Conservation (phyloP, 2,329 filamentous ascomycete species). For the Colletotrichum euphorbiae region DNA sequence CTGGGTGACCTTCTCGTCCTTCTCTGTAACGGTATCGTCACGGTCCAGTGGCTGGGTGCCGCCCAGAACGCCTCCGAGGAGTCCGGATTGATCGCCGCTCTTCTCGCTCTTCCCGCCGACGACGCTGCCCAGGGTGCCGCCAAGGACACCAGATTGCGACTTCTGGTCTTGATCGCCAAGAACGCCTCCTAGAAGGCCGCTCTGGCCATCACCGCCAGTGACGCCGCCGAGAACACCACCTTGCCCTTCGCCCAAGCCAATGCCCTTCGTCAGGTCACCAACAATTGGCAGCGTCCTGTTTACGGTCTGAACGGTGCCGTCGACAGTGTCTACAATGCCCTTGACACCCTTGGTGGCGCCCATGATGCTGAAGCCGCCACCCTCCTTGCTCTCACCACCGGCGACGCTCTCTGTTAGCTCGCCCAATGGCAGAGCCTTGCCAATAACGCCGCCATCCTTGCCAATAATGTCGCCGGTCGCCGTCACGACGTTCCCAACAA, state of each 20-base stretch:
- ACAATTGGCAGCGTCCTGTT: constrained; percentile 40
- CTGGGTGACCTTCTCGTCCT: constrained; percentile 37
- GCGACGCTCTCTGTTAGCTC: constrained; percentile 56
- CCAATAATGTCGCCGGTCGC: constrained; percentile 51
- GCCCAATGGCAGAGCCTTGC: constrained; percentile 52
- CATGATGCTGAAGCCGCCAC: constrained; percentile 46
- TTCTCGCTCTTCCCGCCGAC: constrained; percentile 27
- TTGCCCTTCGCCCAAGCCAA: constrained; percentile 38
- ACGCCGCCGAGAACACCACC: constrained; percentile 37
- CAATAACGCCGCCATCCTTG: constrained; percentile 55
- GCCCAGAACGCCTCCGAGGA: constrained; percentile 28
- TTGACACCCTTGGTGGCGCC: constrained; percentile 46
- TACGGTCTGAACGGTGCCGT: constrained; percentile 44
- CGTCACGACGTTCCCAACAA: constrained; percentile 56
- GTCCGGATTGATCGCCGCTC: constrained; percentile 2
- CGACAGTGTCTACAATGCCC: constrained; percentile 40
- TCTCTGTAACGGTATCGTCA: constrained; percentile 32
- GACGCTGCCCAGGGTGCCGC: constrained; percentile 27
- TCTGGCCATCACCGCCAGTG: constrained; percentile 7
- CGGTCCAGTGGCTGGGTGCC: constrained; percentile 32
- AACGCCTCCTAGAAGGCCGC: constrained; percentile 10
- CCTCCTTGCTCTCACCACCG: constrained; percentile 48
- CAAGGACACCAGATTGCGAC: constrained; percentile 20
- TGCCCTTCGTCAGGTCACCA: constrained; percentile 39
- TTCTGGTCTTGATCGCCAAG: constrained; percentile 18